Percentiles rank a stretch among this genome's conserved stretches.
These are phyloP conservation scores for Ogataea ganodermae DNA, from an alignment of 805 yeast genomes.

Conservation along the genomic window DNA sequence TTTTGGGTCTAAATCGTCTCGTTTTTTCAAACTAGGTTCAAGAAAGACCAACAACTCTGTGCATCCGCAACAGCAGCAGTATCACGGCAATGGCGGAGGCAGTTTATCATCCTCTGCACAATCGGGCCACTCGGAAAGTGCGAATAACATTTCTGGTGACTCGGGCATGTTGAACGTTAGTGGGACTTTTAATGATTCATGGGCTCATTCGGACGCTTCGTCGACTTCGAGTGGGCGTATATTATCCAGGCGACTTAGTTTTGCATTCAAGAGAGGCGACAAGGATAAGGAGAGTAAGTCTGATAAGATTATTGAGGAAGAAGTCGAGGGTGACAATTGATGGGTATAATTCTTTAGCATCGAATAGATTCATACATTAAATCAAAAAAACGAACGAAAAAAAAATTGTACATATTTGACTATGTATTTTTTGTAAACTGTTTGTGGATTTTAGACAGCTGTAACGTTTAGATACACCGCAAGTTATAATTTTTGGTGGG, in stretches of 20 bases:
- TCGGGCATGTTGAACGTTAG: slow-evolving; percentile 2
- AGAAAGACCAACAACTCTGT: slow-evolving; percentile 24
- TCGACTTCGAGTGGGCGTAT: slow-evolving; percentile 17
- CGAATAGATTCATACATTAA: too few species aligned
- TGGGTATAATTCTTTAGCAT: too few species aligned
- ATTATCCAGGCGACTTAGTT: slow-evolving; percentile 32
- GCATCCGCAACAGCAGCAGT: slow-evolving; percentile 5
- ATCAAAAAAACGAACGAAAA: too few species aligned
- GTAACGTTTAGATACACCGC: too few species aligned
- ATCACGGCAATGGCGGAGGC: background rate
- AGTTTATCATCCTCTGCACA: slow-evolving; percentile 1
- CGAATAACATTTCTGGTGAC: slow-evolving; percentile 5
- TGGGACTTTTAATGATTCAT: slow-evolving; percentile 4
- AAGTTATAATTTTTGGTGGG: too few species aligned
- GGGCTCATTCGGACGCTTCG: slow-evolving; percentile 9
- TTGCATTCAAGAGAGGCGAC: slow-evolving; percentile 36
- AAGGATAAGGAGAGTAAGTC: slow-evolving; percentile 27
- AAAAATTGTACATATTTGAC: too few species aligned
- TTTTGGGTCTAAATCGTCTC: slow-evolving; percentile 34
- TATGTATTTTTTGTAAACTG: too few species aligned
- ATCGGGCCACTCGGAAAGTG: background rate
- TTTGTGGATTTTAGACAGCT: too few species aligned
- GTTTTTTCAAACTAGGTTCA: slow-evolving; percentile 35
- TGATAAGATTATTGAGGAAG: slow-evolving; percentile 23
- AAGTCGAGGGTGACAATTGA: slow-evolving; percentile 15